These are phyloP conservation scores for Cyclotella choctawhatcheeana DNA, from an alignment of 108 stramenopile genomes.

Conservation along the genomic window DNA sequence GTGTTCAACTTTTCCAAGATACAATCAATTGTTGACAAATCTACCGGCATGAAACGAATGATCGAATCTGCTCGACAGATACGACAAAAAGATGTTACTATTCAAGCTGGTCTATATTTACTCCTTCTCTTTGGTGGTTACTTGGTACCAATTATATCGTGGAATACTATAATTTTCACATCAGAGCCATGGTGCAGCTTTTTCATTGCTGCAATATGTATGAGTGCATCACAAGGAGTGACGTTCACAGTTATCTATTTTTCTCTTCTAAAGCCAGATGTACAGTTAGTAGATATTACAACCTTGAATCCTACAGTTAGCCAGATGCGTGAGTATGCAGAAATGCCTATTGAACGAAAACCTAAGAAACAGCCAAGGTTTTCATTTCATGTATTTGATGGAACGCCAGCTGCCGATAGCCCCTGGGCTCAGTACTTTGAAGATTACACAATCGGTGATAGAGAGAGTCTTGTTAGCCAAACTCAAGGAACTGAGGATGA, in stretches of 20 bases:
- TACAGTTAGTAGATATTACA: not conserved
- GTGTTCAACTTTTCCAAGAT: slow-evolving; percentile 24
- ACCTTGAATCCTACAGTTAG: slow-evolving; percentile 23
- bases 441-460: not conserved
- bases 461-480: no score
- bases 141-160: not conserved
- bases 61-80: slow-evolving; percentile 13
- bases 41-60: slow-evolving; percentile 20
- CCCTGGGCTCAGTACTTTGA: slow-evolving; percentile 29
- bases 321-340: slow-evolving; percentile 14
- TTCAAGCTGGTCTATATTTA: slow-evolving; percentile 13
- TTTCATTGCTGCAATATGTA: not conserved
- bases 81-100: slow-evolving; percentile 15
- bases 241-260: slow-evolving; percentile 11
- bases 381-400: slow-evolving; percentile 39
- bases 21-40: slow-evolving; percentile 13
- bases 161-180: not conserved
- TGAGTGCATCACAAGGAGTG: slow-evolving; percentile 12
- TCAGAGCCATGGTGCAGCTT: not conserved
- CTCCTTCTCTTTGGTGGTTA: slow-evolving; percentile 7
- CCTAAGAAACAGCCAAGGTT: not conserved
- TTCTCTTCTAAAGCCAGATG: not conserved
- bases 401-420: slow-evolving; percentile 26
- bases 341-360: slow-evolving; percentile 1
- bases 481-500: no score